These are phyloP conservation scores for Melaleuca quinquenervia DNA, from an alignment of 345 rosid species.

Conservation along the genomic window DNA sequence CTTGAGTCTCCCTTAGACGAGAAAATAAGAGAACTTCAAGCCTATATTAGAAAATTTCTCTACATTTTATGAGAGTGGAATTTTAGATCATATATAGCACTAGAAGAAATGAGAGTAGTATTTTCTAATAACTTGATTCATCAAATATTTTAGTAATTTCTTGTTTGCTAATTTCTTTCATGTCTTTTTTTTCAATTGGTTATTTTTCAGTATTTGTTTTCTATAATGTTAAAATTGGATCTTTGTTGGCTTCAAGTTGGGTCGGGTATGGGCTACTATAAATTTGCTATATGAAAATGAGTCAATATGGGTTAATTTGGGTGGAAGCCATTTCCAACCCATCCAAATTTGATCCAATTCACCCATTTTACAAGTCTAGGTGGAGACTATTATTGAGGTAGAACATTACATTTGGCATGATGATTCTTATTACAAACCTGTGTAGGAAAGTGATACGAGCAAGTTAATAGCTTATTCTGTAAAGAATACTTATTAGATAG, in stretches of 20 bases:
- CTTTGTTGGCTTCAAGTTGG: neutral
- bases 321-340: neutral
- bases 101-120: neutral
- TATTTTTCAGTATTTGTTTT: neutral
- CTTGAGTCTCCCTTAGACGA: too few species aligned
- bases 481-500: neutral
- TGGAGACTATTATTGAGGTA: neutral
- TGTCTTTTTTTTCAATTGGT: neutral
- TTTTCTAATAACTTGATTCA: neutral
- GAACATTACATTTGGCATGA: neutral
- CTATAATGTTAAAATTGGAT: neutral
- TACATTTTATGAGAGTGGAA: neutral
- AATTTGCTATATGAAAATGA: neutral
- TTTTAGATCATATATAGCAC: neutral
- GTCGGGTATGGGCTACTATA: accelerated
- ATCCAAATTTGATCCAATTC: neutral
- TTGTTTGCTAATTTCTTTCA: neutral
- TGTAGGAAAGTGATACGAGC: neutral
- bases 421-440: neutral
- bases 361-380: neutral
- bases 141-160: neutral
- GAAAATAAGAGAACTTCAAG: too few species aligned
- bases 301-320: neutral
- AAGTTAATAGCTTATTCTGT: neutral
- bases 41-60: too few species aligned